A percentile compares a stretch with the other conserved stretches of the same genome.
These are phyloP conservation scores for Fusarium nygamai DNA, from an alignment of 2,329 filamentous ascomycete species.

Conservation along the genomic window DNA sequence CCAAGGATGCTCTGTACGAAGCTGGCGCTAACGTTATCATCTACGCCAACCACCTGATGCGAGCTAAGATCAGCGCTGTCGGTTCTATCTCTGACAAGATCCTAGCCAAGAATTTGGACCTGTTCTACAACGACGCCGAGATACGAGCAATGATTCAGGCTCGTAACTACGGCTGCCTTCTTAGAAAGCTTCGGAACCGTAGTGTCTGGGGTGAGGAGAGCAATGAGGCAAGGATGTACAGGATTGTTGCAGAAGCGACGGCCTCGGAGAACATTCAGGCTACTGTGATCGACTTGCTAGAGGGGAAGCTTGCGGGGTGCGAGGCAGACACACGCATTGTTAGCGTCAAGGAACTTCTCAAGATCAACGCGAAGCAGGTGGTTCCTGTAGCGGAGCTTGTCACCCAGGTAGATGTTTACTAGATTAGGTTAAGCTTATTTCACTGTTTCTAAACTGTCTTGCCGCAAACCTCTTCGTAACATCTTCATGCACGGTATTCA, in stretches of 20 bases:
- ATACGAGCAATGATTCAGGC: background rate
- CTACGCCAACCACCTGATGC: slow-evolving; percentile 16
- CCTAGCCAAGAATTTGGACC: background rate
- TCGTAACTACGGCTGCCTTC: slow-evolving; percentile 1
- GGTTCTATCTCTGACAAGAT: slow-evolving; percentile 9
- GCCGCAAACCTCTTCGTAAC: fast-evolving
- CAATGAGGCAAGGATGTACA: background rate
- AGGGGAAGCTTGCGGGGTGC: background rate
- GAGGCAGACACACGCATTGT: slow-evolving; percentile 8
- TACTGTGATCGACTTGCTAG: background rate
- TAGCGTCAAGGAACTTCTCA: slow-evolving; percentile 2
- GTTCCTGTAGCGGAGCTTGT: background rate
- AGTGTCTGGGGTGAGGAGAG: slow-evolving; percentile 4
- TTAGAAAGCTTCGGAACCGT: background rate
- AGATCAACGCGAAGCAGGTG: slow-evolving; percentile 2
- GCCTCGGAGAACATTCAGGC: slow-evolving; percentile 3
- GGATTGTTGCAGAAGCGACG: background rate
- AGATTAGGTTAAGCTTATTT: background rate
- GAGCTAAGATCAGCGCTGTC: slow-evolving; percentile 17
- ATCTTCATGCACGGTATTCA: background rate
- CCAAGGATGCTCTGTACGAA: background rate
- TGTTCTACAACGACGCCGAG: slow-evolving; percentile 1
- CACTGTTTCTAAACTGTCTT: background rate
- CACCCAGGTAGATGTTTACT: background rate
- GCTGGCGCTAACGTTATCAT: slow-evolving; percentile 19